Conservation (phyloP, 352 stramenopile species). For the Phytophthora uliginosa region DNA sequence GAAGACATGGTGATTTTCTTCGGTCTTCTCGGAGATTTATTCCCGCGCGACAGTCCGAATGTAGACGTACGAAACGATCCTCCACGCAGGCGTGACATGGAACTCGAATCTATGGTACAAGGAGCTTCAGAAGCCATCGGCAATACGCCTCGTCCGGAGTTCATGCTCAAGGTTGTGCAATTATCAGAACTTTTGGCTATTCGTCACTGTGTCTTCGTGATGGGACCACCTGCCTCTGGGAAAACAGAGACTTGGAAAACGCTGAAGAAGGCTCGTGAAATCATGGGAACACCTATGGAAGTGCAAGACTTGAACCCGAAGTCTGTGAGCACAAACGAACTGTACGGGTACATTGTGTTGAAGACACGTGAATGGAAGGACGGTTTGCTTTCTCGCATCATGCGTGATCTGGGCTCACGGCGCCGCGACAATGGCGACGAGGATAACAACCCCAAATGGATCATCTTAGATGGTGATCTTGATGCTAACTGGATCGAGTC, state of each 20-base stretch:
- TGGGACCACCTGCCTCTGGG: constrained; percentile 94
- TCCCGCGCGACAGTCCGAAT: constrained; percentile 90
- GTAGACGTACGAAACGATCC: constrained; percentile 93
- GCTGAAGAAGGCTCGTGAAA: constrained; percentile 87
- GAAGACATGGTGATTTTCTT: constrained; percentile 98
- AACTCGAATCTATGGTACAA: constrained; percentile 93
- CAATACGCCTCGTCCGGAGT: constrained; percentile 85
- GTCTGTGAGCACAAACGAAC: constrained; percentile 95
- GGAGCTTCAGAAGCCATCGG: constrained; percentile 82
- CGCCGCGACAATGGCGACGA: constrained; percentile 90
- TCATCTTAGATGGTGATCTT: constrained; percentile 97
- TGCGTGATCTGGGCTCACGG: constrained; percentile 95
- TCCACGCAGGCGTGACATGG: constrained; percentile 92
- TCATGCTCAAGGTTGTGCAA: constrained; percentile 97
- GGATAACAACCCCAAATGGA: constrained; percentile 97
- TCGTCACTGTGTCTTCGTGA: constrained; percentile 97
- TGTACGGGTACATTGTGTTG: constrained; percentile 97
- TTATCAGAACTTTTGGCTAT: constrained; percentile 96
- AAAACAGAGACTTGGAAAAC: constrained; percentile 98
- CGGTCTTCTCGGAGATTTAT: constrained; percentile 95
- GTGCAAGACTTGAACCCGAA: constrained; percentile 97
- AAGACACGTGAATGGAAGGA: constrained; percentile 98
- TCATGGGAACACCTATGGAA: constrained; percentile 91
- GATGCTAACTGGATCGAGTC: constrained; percentile 99
- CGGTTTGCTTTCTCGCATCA: constrained; percentile 95